Evolutionary conservation across 257 asterid species (phyloP).

Genomic region (Nicotiana otophora): DNA sequence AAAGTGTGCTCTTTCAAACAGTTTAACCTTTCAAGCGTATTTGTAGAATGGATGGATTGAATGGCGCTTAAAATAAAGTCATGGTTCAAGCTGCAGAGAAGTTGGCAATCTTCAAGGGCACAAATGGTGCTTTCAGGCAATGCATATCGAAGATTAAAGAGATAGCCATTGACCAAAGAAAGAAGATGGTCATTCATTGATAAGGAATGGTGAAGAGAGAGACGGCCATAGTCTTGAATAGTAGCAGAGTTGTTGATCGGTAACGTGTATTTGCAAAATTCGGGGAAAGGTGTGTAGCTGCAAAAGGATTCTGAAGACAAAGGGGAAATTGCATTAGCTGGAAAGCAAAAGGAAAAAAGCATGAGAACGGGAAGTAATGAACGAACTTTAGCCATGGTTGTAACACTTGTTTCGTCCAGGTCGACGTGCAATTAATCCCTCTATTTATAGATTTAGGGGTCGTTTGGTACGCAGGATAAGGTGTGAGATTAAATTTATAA

Average conservation of each 20-base stretch:
- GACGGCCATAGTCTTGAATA: conserved; percentile 43
- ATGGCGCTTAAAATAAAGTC: conserved; percentile 32
- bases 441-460: too few species aligned
- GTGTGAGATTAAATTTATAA: too few species aligned
- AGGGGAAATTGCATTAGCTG: not conserved
- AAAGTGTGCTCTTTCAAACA: too few species aligned
- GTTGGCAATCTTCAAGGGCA: conserved; percentile 58
- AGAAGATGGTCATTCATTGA: conserved; percentile 33
- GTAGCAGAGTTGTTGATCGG: conserved; percentile 43
- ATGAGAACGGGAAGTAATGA: too few species aligned
- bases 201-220: conserved; percentile 44
- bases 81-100: conserved; percentile 41
- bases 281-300: conserved; percentile 50
- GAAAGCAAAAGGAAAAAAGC: too few species aligned
- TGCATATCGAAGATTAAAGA: not conserved
- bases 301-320: conserved; percentile 26
- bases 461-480: too few species aligned
- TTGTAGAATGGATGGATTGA: not conserved
- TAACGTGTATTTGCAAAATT: conserved; percentile 35
- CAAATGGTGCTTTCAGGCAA: conserved; percentile 18
- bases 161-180: conserved; percentile 25
- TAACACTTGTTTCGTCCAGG: too few species aligned
- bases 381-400: too few species aligned
- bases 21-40: conserved; percentile 14
- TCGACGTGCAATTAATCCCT: too few species aligned